phyloP scores from a whole-genome alignment of 148 eudicot species.

The Euryodendron excelsum region DNA sequence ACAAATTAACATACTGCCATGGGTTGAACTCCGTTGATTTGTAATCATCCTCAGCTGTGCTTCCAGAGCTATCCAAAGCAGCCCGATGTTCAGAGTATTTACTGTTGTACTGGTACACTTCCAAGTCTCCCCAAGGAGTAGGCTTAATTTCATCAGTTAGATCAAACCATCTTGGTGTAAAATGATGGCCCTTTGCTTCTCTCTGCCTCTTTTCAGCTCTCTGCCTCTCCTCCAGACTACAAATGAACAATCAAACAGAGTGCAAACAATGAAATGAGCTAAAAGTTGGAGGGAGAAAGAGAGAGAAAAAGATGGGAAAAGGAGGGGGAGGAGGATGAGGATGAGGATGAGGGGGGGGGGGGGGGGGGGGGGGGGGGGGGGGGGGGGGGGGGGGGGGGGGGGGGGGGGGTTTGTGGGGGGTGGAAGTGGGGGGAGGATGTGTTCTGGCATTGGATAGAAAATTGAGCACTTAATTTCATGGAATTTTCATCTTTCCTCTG shows the following conservation, averaged over 20 bases:
- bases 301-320: constrained; percentile 4
- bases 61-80: constrained; percentile 41
- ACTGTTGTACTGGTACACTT: constrained; percentile 63
- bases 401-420: too few species aligned
- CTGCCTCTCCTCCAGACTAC: constrained; percentile 81
- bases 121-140: constrained; percentile 96
- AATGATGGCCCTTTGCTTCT: constrained; percentile 64
- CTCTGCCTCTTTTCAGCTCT: constrained; percentile 76
- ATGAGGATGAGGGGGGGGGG: too few species aligned
- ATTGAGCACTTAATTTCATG: neutral
- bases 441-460: too few species aligned
- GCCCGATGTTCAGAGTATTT: constrained; percentile 58
- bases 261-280: neutral
- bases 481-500: neutral
- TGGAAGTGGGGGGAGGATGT: too few species aligned
- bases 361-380: too few species aligned
- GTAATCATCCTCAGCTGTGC: constrained; percentile 35
- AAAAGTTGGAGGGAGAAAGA: neutral
- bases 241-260: neutral
- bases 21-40: constrained; percentile 61
- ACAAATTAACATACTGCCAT: constrained; percentile 63
- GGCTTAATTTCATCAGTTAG: constrained; percentile 52
- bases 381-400: too few species aligned
- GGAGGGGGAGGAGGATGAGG: too few species aligned
- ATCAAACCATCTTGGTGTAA: constrained; percentile 73